Percentiles rank a stretch among this genome's conserved stretches.
Conservation (phyloP, 768 basidiomycete species). For the Russula compacta region DNA sequence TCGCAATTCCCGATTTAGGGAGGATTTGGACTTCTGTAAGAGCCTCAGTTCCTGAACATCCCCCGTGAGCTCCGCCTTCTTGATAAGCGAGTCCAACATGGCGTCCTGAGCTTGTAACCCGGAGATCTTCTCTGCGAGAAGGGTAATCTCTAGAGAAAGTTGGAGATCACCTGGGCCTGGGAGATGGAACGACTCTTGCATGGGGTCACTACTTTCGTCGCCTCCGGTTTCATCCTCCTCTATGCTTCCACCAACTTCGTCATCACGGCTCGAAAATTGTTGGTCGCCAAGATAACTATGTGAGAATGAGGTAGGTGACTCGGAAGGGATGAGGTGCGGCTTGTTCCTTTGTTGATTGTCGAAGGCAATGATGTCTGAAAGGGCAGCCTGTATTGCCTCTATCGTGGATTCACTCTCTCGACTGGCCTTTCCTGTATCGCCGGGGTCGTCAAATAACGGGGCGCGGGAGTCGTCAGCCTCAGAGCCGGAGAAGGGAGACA, state of each 20-base stretch:
- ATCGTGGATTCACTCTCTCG: slow-evolving; percentile 71
- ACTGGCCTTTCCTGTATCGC: slow-evolving; percentile 47
- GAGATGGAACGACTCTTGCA: slow-evolving; percentile 52
- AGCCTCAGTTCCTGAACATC: slow-evolving; percentile 79
- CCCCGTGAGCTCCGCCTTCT: slow-evolving; percentile 91
- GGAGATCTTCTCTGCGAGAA: slow-evolving; percentile 65
- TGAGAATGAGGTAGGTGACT: neutral
- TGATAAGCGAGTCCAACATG: slow-evolving; percentile 81
- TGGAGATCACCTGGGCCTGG: slow-evolving; percentile 88
- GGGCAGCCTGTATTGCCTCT: slow-evolving; percentile 92
- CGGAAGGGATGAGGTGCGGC: neutral
- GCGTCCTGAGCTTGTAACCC: slow-evolving; percentile 73
- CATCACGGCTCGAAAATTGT: neutral
- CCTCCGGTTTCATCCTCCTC: slow-evolving; percentile 33
- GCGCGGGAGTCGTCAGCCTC: slow-evolving; percentile 50
- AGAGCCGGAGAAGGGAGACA: slow-evolving; percentile 55
- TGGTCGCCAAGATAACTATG: neutral
- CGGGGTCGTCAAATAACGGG: slow-evolving; percentile 75
- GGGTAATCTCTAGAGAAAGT: slow-evolving; percentile 75
- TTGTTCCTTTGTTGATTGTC: slow-evolving; percentile 44
- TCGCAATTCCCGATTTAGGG: slow-evolving; percentile 74
- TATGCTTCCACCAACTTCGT: slow-evolving; percentile 37
- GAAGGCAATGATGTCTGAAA: slow-evolving; percentile 90
- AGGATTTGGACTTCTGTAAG: slow-evolving; percentile 70
- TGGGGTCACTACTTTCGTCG: slow-evolving; percentile 33